Evolutionary conservation across 441 rosid genomes (phyloP).

Genomic region (Populus hybrid): DNA sequence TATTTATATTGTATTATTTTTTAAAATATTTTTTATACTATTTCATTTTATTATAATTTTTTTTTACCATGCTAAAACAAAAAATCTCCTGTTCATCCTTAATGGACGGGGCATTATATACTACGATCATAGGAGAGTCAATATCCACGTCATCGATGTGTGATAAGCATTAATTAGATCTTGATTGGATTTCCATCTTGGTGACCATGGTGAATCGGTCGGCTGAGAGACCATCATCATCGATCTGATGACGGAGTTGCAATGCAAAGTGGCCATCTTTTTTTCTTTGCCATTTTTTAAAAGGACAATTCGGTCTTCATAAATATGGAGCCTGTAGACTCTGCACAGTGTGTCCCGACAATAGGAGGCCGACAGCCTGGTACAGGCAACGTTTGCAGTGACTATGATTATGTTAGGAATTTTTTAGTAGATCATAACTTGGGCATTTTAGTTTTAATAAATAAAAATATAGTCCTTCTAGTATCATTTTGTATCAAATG

Average conservation of each 20-base stretch:
- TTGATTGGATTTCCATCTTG: not conserved
- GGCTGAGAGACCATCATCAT: not conserved
- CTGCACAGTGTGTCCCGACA: not conserved
- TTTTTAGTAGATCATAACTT: not conserved
- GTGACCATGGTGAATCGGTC: not conserved
- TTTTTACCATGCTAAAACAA: no score
- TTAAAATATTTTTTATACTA: no score
- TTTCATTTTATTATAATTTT: no score
- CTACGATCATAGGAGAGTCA: not conserved
- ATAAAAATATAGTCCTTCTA: not conserved
- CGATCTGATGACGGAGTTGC: not conserved
- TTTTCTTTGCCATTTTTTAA: not conserved
- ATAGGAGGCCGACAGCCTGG: not conserved
- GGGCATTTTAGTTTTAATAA: not conserved
- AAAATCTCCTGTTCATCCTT: not conserved
- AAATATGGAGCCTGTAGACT: not conserved
- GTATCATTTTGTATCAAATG: not conserved
- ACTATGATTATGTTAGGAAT: not conserved
- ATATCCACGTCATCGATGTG: not conserved
- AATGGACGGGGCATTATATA: not conserved
- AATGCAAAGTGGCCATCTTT: not conserved
- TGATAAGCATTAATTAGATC: not conserved
- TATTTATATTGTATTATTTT: no score
- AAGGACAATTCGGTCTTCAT: not conserved
- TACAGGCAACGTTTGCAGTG: not conserved